These are phyloP conservation scores for Tetracladium setigerum DNA, from an alignment of 495 filamentous ascomycete species.

Conservation along the genomic window DNA sequence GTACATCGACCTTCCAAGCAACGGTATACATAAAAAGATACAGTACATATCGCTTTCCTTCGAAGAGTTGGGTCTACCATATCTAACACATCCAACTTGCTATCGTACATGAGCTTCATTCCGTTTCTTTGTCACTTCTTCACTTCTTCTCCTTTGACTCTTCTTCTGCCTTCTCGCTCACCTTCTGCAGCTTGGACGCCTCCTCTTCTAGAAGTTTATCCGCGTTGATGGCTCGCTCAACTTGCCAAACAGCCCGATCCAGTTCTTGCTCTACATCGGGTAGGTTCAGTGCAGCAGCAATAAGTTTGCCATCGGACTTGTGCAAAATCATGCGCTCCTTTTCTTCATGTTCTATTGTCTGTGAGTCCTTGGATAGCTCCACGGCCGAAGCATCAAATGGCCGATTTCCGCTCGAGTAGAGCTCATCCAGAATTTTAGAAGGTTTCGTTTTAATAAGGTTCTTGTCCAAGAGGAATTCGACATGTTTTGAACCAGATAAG, in stretches of 20 bases:
- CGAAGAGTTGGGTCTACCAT: slow-evolving; percentile 3
- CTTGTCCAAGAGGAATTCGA: slow-evolving; percentile 71
- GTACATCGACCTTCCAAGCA: too few species aligned
- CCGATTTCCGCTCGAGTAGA: slow-evolving; percentile 49
- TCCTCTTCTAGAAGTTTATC: slow-evolving; percentile 28
- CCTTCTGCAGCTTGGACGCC: slow-evolving; percentile 15
- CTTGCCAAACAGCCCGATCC: slow-evolving; percentile 82
- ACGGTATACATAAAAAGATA: too few species aligned
- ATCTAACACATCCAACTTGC: not conserved
- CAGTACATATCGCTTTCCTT: too few species aligned
- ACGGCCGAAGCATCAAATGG: slow-evolving; percentile 15
- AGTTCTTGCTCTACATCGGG: slow-evolving; percentile 84
- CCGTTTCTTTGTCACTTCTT: not conserved
- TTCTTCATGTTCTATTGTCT: slow-evolving; percentile 8
- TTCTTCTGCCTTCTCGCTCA: not conserved
- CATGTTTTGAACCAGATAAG: slow-evolving; percentile 73
- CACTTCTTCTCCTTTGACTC: slow-evolving; percentile 6
- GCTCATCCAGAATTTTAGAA: slow-evolving; percentile 56
- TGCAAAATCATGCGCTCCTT: slow-evolving; percentile 52
- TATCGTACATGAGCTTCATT: not conserved
- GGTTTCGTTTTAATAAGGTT: slow-evolving; percentile 57
- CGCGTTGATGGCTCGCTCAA: slow-evolving; percentile 57
- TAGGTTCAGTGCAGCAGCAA: slow-evolving; percentile 65
- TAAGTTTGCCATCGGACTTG: slow-evolving; percentile 49
- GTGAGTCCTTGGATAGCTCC: not conserved